Base-by-base conservation (phyloP, 2,329 filamentous ascomycete genomes). In the Pseudogymnoascus sp. region DNA sequence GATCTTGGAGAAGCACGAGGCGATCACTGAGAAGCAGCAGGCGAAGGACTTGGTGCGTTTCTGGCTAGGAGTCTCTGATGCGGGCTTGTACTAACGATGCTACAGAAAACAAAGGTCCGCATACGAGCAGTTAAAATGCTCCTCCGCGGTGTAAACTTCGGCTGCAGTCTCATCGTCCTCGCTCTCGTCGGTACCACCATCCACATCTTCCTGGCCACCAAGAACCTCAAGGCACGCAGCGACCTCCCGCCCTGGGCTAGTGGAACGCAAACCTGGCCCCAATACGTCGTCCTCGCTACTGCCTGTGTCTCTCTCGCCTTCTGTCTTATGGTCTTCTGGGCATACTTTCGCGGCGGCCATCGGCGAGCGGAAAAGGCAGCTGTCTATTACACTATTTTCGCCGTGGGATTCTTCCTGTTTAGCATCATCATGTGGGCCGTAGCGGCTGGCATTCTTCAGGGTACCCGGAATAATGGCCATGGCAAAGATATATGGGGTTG, bases 401-500 rank as follows among this genome's bases (percentile, higher is more conserved):
- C 93, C 35, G 89, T 96, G 66, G 88, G 86, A 69, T 96, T 93
- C 84, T 97, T 97, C 81, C 88, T 95, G 73, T 88, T 96, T 76
- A 95, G 89, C 74, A 88, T 96, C 75, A 78, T 96, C 72, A 90
- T 99, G 81, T 99, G 95, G 95, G 87, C 88, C 62, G 80, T 95
- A 35, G 92, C 91, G 33, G 93, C 93, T 40, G 91, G 87, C 64
- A 78, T 96, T 63, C 84, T 97, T 71, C 92, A 97, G 74, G 84
- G 89, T 70, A 86, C 86, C 64, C 89, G 88, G 74, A 83, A 86
- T 71, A 89, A 83, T 72, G 85, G 85, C 72, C 79, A 85, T 67
- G 90, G 89, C 72, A 86, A 96, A 76, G 95, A 99, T 76, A 85
- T 99, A 76, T 99, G 95, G 95, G 93, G 93, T 65, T 99, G 95